These are phyloP conservation scores for Trichoderma orchidacearum DNA, from an alignment of 495 filamentous ascomycete species.

Conservation along the genomic window DNA sequence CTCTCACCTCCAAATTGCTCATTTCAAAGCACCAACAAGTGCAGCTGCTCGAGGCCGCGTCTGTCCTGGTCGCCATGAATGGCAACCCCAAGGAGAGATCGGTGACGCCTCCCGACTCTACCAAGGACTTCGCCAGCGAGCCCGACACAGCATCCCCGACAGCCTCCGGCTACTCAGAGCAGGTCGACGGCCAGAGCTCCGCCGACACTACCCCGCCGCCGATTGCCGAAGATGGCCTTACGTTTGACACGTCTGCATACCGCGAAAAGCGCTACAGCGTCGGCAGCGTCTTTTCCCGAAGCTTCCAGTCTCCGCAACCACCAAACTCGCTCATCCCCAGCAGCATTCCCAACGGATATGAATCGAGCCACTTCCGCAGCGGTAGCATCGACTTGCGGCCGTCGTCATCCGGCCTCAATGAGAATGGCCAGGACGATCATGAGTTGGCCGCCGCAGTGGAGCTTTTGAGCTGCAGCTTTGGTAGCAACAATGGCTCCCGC, in stretches of 20 bases:
- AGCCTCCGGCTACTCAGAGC: slow-evolving; percentile 62
- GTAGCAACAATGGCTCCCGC: slow-evolving; percentile 51
- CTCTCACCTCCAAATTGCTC: slow-evolving; percentile 89
- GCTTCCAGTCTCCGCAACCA: slow-evolving; percentile 60
- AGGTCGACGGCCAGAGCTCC: slow-evolving; percentile 53
- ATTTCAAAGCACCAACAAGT: slow-evolving; percentile 99
- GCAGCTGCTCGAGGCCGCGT: slow-evolving; percentile 90
- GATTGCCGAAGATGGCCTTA: slow-evolving; percentile 37
- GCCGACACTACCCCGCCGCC: slow-evolving; percentile 61
- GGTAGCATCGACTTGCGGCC: slow-evolving; percentile 43
- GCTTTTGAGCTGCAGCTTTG: slow-evolving; percentile 78
- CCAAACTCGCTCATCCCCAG: slow-evolving; percentile 38
- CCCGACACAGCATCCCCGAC: slow-evolving; percentile 60
- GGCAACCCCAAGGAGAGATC: slow-evolving; percentile 32
- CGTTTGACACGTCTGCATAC: slow-evolving; percentile 22
- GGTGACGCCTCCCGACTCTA: slow-evolving; percentile 41
- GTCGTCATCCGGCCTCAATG: slow-evolving; percentile 44
- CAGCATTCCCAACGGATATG: slow-evolving; percentile 30
- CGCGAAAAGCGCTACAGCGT: slow-evolving; percentile 45
- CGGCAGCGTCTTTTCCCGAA: slow-evolving; percentile 62
- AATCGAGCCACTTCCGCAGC: slow-evolving; percentile 42
- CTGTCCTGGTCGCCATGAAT: slow-evolving; percentile 90
- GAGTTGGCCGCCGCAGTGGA: slow-evolving; percentile 84
- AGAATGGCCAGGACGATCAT: slow-evolving; percentile 57
- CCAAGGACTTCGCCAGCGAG: slow-evolving; percentile 57